Percentiles rank a stretch among this genome's conserved stretches.
Conservation (phyloP, 331 rosid species). For the Malus hybrid region DNA sequence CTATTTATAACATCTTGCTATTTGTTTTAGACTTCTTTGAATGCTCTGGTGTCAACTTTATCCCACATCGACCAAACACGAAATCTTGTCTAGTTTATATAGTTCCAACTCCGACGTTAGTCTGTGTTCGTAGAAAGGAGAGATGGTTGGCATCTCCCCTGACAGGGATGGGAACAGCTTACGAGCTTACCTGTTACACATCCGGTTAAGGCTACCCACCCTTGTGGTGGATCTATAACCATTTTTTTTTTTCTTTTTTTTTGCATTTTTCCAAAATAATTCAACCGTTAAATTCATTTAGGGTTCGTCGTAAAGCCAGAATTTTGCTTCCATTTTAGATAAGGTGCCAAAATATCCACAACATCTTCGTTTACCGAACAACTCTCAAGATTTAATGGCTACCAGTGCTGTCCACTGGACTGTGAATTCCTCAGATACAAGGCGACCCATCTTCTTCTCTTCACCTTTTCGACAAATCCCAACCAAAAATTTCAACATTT, state of each 20-base stretch:
- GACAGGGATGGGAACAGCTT: slow-evolving; percentile 36
- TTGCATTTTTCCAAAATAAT: neutral
- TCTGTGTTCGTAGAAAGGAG: slow-evolving; percentile 33
- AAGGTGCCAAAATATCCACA: slow-evolving; percentile 6
- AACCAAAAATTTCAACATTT: slow-evolving; percentile 20
- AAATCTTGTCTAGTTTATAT: neutral
- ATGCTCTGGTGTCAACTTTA: no score
- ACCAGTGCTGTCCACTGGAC: slow-evolving; percentile 37
- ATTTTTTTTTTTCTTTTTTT: neutral
- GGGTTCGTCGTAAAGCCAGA: neutral
- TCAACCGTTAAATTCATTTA: neutral
- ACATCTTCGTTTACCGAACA: neutral
- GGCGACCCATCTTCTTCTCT: slow-evolving; percentile 36
- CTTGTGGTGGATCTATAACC: slow-evolving; percentile 36
- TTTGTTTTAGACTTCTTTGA: no score
- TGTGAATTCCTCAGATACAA: slow-evolving; percentile 37
- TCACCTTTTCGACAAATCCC: slow-evolving; percentile 18
- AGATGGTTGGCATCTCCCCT: slow-evolving; percentile 62
- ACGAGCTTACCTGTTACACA: slow-evolving; percentile 36
- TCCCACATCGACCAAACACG: slow-evolving; percentile 23
- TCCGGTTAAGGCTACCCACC: slow-evolving; percentile 45
- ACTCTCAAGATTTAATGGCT: slow-evolving; percentile 39
- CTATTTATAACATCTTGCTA: no score
- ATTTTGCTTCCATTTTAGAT: slow-evolving; percentile 6
- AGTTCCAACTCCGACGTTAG: rapidly evolving